These are phyloP conservation scores for Suillus bovinus DNA, from an alignment of 768 basidiomycete genomes.

Conservation along the genomic window DNA sequence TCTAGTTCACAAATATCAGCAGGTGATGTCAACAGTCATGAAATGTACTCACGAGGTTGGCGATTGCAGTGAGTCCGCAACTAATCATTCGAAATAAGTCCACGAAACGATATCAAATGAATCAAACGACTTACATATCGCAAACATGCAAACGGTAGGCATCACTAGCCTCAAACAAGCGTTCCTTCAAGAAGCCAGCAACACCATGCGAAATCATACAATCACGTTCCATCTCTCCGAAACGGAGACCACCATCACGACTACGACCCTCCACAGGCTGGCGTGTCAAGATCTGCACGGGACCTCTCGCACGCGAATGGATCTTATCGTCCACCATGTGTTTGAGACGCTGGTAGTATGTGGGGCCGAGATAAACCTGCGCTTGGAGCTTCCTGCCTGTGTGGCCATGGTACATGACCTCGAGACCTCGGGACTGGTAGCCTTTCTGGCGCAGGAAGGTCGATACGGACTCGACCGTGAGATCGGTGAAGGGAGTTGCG, in stretches of 20 bases:
- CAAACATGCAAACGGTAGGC: constrained; percentile 95
- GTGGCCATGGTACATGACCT: constrained; percentile 99
- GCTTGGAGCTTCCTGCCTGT: constrained; percentile 98
- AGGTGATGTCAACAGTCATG: not conserved
- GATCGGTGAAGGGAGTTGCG: constrained; percentile 97
- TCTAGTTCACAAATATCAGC: constrained; percentile 41
- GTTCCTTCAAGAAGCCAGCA: constrained; percentile 96
- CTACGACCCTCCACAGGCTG: constrained; percentile 99
- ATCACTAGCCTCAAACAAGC: constrained; percentile 90
- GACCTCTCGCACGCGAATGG: constrained; percentile 95
- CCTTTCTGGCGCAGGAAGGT: constrained; percentile 83
- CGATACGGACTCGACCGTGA: constrained; percentile 99
- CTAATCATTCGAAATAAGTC: constrained; percentile 38
- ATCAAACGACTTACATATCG: constrained; percentile 71
- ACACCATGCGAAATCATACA: constrained; percentile 99
- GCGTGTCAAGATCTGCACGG: constrained; percentile 95
- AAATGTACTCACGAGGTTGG: constrained; percentile 74
- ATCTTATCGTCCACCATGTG: constrained; percentile 99
- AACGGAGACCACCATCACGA: constrained; percentile 97
- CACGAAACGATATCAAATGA: not conserved
- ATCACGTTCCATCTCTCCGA: constrained; percentile 99
- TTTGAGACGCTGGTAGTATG: constrained; percentile 98
- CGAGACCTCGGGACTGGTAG: constrained; percentile 95
- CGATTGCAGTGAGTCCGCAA: constrained; percentile 95
- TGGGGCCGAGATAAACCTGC: constrained; percentile 97